phyloP scores from a whole-genome alignment of 345 rosid genomes.

The Cardiospermum halicacabum region DNA sequence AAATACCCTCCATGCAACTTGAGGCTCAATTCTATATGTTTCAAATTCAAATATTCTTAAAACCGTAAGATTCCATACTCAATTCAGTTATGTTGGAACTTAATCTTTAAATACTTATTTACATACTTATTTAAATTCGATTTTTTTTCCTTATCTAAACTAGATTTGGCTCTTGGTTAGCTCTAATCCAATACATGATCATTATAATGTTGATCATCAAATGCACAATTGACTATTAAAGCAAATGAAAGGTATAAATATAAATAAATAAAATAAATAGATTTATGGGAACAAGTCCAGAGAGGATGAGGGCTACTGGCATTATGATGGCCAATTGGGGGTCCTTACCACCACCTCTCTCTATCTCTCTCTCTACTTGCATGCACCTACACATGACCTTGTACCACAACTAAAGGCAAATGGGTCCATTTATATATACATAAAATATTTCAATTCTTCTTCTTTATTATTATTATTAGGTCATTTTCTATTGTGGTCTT shows the following conservation, averaged over 20 bases:
- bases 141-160: too few relatives aligned
- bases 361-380: constrained; percentile 16
- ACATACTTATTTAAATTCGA: too few relatives aligned
- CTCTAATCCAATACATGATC: too few relatives aligned
- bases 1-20: too few relatives aligned
- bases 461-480: constrained; percentile 16
- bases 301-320: constrained; percentile 50
- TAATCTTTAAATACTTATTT: too few relatives aligned
- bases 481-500: constrained; percentile 30
- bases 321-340: constrained; percentile 26
- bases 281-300: constrained; percentile 37
- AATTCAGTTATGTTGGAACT: too few relatives aligned
- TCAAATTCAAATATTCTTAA: too few relatives aligned
- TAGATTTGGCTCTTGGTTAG: too few relatives aligned
- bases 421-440: constrained; percentile 38
- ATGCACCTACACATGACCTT: constrained; percentile 36
- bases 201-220: too few relatives aligned
- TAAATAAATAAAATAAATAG: constrained; percentile 4
- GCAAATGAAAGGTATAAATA: constrained; percentile 10
- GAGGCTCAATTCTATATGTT: too few relatives aligned
- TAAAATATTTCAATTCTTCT: too few relatives aligned
- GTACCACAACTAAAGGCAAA: constrained; percentile 35
- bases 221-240: constrained; percentile 6
- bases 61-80: too few relatives aligned
- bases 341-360: constrained; percentile 18